Conservation (phyloP, 176 grass and related monocot genomes). For the Carex littledalei region DNA sequence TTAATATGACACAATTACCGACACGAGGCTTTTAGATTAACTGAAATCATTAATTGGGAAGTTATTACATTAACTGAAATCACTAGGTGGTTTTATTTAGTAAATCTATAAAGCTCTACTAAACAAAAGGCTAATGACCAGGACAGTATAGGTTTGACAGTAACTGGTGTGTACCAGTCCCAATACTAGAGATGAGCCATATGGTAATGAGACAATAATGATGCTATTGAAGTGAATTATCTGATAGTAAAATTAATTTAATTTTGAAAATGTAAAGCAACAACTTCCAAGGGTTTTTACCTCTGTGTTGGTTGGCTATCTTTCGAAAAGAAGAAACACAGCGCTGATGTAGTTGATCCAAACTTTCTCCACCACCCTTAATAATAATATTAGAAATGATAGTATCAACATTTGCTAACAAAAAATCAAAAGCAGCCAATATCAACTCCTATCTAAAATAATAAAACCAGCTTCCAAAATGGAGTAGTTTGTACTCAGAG, state of each 20-base stretch:
- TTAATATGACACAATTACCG: background rate
- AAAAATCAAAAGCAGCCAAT: background rate
- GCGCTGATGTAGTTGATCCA: constrained; percentile 62
- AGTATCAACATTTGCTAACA: background rate
- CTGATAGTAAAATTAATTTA: background rate
- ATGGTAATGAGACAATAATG: background rate
- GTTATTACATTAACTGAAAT: too few species aligned
- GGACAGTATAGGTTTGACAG: background rate
- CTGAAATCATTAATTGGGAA: too few species aligned
- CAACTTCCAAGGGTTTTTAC: constrained; percentile 24
- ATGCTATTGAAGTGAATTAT: background rate
- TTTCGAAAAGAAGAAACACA: constrained; percentile 59
- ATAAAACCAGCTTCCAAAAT: background rate
- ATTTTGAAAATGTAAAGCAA: background rate
- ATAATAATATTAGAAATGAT: background rate
- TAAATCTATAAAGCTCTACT: background rate
- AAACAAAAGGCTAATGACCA: background rate
- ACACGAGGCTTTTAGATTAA: too few species aligned
- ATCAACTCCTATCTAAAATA: background rate
- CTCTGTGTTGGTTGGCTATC: constrained; percentile 73
- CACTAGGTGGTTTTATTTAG: too few species aligned
- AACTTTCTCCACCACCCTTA: constrained; percentile 92
- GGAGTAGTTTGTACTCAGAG: background rate
- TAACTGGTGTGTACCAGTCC: background rate
- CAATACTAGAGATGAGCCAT: background rate